These are phyloP conservation scores for Fusarium solani-melongenae DNA, from an alignment of 2,329 filamentous ascomycete genomes.

Conservation along the genomic window DNA sequence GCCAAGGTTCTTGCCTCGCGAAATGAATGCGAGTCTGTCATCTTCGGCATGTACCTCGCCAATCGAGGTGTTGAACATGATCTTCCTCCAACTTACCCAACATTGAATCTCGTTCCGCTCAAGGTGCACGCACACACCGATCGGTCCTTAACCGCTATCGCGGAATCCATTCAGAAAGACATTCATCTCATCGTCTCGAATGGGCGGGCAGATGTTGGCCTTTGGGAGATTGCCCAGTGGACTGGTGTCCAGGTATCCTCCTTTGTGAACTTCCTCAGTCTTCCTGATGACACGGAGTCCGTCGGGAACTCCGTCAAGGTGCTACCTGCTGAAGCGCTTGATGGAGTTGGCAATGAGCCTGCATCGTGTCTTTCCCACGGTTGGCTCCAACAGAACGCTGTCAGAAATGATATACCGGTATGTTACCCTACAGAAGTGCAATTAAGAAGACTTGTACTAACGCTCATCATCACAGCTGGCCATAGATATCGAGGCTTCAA, in stretches of 20 bases:
- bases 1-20: conserved; percentile 57
- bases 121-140: conserved; percentile 56
- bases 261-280: conserved; percentile 84
- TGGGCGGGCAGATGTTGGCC: conserved; percentile 65
- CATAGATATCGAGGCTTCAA: conserved; percentile 54
- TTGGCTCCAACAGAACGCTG: conserved; percentile 37
- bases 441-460: background rate
- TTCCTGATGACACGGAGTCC: conserved; percentile 49
- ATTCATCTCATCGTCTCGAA: conserved; percentile 67
- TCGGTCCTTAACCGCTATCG: conserved; percentile 59
- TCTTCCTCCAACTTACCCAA: conserved; percentile 69
- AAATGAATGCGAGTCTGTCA: conserved; percentile 53
- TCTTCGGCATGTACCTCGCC: conserved; percentile 86
- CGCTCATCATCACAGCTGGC: conserved; percentile 46
- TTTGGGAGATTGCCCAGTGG: conserved; percentile 81
- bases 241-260: conserved; percentile 76
- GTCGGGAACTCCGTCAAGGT: conserved; percentile 7
- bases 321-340: background rate
- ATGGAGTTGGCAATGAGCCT: background rate
- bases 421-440: conserved; percentile 3
- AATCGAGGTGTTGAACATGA: conserved; percentile 72
- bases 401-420: conserved; percentile 45
- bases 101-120: conserved; percentile 82
- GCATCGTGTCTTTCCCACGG: conserved; percentile 4
- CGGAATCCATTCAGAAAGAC: conserved; percentile 74